A percentile compares a stretch with the other conserved stretches of the same genome.
Evolutionary conservation across 768 basidiomycete species (phyloP).

Genomic region (Gymnopilus junonius): DNA sequence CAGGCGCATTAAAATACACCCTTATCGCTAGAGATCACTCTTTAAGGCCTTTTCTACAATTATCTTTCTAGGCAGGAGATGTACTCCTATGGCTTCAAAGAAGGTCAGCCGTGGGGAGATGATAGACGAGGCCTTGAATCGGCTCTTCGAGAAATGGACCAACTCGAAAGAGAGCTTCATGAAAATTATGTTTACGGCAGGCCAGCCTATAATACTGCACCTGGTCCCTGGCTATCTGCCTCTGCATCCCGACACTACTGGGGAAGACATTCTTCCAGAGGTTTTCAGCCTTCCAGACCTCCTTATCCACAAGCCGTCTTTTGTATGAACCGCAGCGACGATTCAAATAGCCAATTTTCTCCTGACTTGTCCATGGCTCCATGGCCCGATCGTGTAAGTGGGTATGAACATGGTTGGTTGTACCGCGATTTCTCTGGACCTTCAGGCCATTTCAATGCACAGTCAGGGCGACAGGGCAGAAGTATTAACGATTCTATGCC

Average conservation of each 20-base stretch:
- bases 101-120: conserved; percentile 32
- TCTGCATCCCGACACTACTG: conserved; percentile 7
- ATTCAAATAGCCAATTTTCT: conserved; percentile 5
- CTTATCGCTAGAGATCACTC: not conserved
- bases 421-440: not conserved
- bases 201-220: conserved; percentile 2
- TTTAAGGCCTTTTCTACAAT: conserved; percentile 8
- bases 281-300: conserved; percentile 7
- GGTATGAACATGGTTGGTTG: not conserved
- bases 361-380: conserved; percentile 8
- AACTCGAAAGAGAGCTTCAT: conserved; percentile 24
- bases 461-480: conserved; percentile 6
- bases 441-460: not conserved
- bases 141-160: conserved; percentile 26
- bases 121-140: conserved; percentile 32
- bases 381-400: not conserved
- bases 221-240: conserved; percentile 1
- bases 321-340: conserved; percentile 20
- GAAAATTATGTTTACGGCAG: conserved; percentile 19
- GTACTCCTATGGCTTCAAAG: conserved; percentile 34
- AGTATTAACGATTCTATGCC: not conserved
- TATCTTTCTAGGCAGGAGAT: conserved; percentile 27
- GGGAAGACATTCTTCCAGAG: not conserved
- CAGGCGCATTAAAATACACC: not conserved
- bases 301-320: conserved; percentile 8